Evolutionary conservation across 805 yeast species (phyloP), one percentile per base, ranked within the genome.

Genomic region (Jamesozyma gamospora): DNA sequence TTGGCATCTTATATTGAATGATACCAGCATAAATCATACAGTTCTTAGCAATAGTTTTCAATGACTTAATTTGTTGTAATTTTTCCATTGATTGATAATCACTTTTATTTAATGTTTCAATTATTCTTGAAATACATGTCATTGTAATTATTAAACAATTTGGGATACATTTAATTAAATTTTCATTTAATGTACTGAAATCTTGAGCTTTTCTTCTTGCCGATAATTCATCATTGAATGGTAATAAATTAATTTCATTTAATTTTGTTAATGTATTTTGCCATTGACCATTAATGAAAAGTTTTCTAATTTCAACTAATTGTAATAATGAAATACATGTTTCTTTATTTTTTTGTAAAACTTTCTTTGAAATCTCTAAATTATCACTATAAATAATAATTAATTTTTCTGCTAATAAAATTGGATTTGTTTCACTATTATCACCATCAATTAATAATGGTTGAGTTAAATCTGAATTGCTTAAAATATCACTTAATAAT

Each of bases 11-110:
- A 62, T 83, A 87, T 63, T 85, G 94, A 28, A 88, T 80, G 79
- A 90, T 82, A 44, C 96, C 97, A 6, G 96, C 95, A 59, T 82
- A 90, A 3, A 88, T 76, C 87, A 88, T 86, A 60, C 95, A 82
- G 60, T 86, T 86, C 58, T 77, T 81, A 2, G 95, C 86, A 46
- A 81, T 69, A 45, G 71, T 71, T 37, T 69, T 68, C 53, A 85
- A 64, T 32, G 75, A 72, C 3, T 60, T 66, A 16, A 72, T 61
- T 55, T 79, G 82, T 41, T 72, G 75, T 32, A 68, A 71, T 42
- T 72, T 73, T 11, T 72, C 66, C 2, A 66, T 52, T 8, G 71
- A 65, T 28, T 66, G 66, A 48, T 64, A 75, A 25, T 52, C 55
- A 41, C 69, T 63, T 12, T 56, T 51, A 19, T 49, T 50, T 31